Base-by-base conservation (phyloP, 345 rosid genomes). In the Bruguiera gymnorhiza region DNA sequence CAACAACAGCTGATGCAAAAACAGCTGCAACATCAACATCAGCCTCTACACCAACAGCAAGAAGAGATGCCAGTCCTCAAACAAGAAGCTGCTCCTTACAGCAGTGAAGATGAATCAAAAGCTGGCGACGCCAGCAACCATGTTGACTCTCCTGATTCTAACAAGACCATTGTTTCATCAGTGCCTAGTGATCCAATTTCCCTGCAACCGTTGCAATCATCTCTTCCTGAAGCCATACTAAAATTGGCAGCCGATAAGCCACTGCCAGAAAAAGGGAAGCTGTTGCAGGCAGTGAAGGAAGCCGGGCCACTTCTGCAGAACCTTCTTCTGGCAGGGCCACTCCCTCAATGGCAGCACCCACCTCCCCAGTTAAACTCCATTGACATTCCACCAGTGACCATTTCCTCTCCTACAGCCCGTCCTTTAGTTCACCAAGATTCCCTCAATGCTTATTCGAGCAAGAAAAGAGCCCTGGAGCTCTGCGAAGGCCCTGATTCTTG, bases 301-400 rank as follows among this genome's bases (percentile, higher is more conserved):
- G 88, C 92, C 0, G 96, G 92, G 4, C 96, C 96, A 0, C 86
- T 89, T 21, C 79, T 89, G 36, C 87, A 85, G 78, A 87, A 82
- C 62, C 86, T 89, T 69, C 75, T 89, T 36, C 60, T 87, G 67
- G 96, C 96, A 0, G 96, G 96, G 29, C 90, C 89, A 18, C 89
- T 89, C 24, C 96, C 96, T 63, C 92, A 81, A 53, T 89, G 96
- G 96, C 88, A 86, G 60, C 87, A 86, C 68, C 96, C 96, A 0
- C 96, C 96, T 6, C 95, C 95, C 2, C 83, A 77, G 36, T 74
- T 89, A 1, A 72, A 85, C 81, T 68, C 83, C 75, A 71, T 86
- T 32, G 87, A 89, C 46, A 89, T 89, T 27, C 92, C 95, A 23
- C 93, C 88, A 0, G 85, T 88, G 39, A 70, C 79, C 67, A 82